phyloP scores from a whole-genome alignment of 495 filamentous ascomycete species.

The Clohesyomyces aquaticus region DNA sequence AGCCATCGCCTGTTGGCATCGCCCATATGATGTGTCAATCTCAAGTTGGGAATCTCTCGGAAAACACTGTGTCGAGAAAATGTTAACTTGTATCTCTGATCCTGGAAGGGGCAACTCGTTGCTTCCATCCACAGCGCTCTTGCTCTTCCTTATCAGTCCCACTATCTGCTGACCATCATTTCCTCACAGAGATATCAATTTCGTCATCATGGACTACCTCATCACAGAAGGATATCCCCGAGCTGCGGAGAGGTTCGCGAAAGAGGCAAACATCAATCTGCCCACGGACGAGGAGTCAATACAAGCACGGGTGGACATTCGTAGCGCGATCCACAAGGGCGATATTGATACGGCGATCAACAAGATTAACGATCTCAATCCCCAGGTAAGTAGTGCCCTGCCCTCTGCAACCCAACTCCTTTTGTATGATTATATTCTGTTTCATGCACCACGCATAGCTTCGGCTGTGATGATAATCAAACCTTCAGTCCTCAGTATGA shows the following conservation, averaged over 20 bases:
- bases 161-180: conserved; percentile 20
- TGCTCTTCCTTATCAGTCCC: too few species aligned
- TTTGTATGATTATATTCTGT: conserved; percentile 90
- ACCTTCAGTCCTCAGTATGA: conserved; percentile 98
- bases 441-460: conserved; percentile 99
- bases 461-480: conserved; percentile 90
- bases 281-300: conserved; percentile 72
- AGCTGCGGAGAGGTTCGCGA: conserved; percentile 89
- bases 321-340: conserved; percentile 77
- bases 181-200: conserved; percentile 83
- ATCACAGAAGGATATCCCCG: conserved; percentile 94
- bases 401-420: conserved; percentile 6
- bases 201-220: conserved; percentile 94
- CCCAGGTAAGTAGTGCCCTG: conserved; percentile 67
- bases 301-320: conserved; percentile 74
- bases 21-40: conserved; percentile 74
- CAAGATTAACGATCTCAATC: conserved; percentile 84
- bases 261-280: conserved; percentile 84
- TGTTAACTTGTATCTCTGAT: conserved; percentile 76
- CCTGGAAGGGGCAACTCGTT: neutral
- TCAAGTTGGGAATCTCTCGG: conserved; percentile 99
- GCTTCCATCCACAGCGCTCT: too few species aligned
- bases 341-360: conserved; percentile 84
- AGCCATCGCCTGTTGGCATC: conserved; percentile 17
- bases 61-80: conserved; percentile 85